A percentile compares a stretch with the other conserved stretches of the same genome.
Conservation (phyloP, 2,329 filamentous ascomycete genomes). For the Mycosphaerella sp. region DNA sequence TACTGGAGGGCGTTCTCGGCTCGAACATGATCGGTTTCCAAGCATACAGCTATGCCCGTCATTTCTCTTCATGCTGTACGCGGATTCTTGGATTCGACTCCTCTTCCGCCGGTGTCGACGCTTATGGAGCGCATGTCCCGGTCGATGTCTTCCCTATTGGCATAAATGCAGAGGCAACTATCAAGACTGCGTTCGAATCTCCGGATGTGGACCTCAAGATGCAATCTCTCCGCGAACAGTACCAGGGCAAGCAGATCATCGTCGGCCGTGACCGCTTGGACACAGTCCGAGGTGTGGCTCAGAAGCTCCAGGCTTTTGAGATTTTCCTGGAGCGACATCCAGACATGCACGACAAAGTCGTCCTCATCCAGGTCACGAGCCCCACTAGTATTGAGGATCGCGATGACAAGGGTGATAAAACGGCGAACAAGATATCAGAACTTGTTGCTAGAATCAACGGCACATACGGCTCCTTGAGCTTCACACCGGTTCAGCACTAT, state of each 20-base stretch:
- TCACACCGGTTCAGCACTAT: conserved; percentile 88
- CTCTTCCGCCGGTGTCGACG: conserved; percentile 76
- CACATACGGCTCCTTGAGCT: conserved; percentile 77
- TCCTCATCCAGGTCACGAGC: conserved; percentile 91
- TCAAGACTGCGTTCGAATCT: conserved; percentile 62
- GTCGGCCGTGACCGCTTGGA: conserved; percentile 92
- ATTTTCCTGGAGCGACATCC: conserved; percentile 84
- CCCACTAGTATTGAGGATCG: conserved; percentile 60
- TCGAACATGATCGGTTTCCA: conserved; percentile 94
- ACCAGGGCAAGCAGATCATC: conserved; percentile 88
- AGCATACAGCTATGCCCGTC: conserved; percentile 87
- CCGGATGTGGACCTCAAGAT: conserved; percentile 66
- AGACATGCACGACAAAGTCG: conserved; percentile 85
- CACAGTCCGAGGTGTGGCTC: conserved; percentile 85
- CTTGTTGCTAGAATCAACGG: conserved; percentile 90
- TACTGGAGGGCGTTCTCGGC: conserved; percentile 82
- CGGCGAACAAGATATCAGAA: conserved; percentile 82
- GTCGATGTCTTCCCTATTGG: conserved; percentile 94
- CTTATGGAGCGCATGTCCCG: conserved; percentile 80
- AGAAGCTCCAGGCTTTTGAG: conserved; percentile 92
- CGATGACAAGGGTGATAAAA: conserved; percentile 69
- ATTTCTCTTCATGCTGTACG: conserved; percentile 91
- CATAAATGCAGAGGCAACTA: conserved; percentile 77
- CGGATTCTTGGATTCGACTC: conserved; percentile 86
- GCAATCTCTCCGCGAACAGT: conserved; percentile 64